phyloP scores from a whole-genome alignment of 371 early-diverging fungal species.

The Circinella umbellata region DNA sequence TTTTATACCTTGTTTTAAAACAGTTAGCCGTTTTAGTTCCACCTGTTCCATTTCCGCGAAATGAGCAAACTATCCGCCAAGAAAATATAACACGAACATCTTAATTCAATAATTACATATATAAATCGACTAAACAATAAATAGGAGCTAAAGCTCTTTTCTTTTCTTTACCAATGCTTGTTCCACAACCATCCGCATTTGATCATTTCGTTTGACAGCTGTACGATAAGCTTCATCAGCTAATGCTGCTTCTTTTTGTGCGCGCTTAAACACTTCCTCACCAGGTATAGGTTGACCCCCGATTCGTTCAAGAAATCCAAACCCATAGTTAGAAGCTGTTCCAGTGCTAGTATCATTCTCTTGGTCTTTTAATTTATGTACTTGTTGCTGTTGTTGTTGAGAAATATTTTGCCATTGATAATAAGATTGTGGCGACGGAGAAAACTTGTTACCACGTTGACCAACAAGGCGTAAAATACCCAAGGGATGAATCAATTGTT shows the following conservation, averaged over 20 bases:
- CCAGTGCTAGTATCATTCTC: conserved; percentile 10
- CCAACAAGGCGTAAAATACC: conserved; percentile 72
- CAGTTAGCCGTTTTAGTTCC: conserved; percentile 58
- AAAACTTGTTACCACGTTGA: conserved; percentile 73
- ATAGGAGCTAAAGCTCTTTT: background rate
- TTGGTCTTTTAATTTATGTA: conserved; percentile 22
- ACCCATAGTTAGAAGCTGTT: conserved; percentile 21
- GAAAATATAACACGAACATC: background rate
- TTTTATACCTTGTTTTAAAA: conserved; percentile 49
- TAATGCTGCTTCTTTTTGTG: conserved; percentile 66
- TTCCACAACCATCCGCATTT: conserved; percentile 71
- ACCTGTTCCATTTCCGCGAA: conserved; percentile 63
- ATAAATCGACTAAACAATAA: background rate
- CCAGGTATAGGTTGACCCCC: conserved; percentile 20
- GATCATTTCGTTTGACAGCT: conserved; percentile 66
- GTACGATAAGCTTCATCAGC: conserved; percentile 68
- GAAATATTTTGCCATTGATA: conserved; percentile 71
- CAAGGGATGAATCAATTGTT: conserved; percentile 68
- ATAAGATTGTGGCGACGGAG: conserved; percentile 60
- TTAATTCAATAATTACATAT: no score
- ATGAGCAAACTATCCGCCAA: conserved; percentile 53
- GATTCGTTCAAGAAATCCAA: conserved; percentile 40
- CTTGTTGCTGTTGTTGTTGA: conserved; percentile 35
- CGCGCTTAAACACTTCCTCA: conserved; percentile 54
- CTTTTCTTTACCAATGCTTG: conserved; percentile 63